Conservation (phyloP, 495 filamentous ascomycete species). For the Neurospora sp. region DNA sequence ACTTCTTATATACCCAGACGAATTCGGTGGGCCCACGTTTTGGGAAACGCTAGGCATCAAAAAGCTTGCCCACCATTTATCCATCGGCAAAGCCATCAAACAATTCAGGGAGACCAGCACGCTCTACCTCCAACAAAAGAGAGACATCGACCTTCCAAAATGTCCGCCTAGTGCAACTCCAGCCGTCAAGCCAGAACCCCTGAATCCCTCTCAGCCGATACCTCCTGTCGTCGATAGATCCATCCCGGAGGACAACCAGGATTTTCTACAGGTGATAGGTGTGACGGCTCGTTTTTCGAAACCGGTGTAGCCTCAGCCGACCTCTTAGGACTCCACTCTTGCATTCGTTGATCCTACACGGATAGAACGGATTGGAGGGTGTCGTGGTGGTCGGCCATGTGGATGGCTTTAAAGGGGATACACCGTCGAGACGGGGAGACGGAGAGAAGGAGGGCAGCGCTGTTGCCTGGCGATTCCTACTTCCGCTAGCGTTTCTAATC, state of each 20-base stretch:
- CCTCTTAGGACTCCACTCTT: too few relatives aligned
- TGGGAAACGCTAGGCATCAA: slow-evolving; percentile 23
- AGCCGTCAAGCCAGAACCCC: background rate
- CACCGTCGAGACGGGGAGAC: too few relatives aligned
- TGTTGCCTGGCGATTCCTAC: too few relatives aligned
- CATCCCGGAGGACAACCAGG: background rate
- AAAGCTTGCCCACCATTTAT: slow-evolving; percentile 24
- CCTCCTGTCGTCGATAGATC: background rate
- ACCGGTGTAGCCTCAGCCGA: too few relatives aligned
- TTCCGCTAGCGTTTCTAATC: too few relatives aligned
- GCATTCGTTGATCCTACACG: too few relatives aligned
- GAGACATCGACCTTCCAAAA: background rate
- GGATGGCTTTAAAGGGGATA: too few relatives aligned
- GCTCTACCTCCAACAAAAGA: slow-evolving; percentile 8
- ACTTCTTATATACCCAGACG: slow-evolving; percentile 40
- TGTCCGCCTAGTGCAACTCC: background rate
- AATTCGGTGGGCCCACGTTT: slow-evolving; percentile 11
- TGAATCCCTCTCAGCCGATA: background rate
- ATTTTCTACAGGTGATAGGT: too few relatives aligned
- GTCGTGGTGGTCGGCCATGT: too few relatives aligned
- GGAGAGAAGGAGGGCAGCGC: too few relatives aligned
- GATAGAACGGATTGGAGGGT: too few relatives aligned
- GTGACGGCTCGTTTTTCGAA: too few relatives aligned
- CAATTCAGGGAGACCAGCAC: slow-evolving; percentile 23
- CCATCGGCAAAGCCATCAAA: slow-evolving; percentile 20